These are phyloP conservation scores for Colletotrichum gigasporum DNA, from an alignment of 2,329 filamentous ascomycete species.

Conservation along the genomic window DNA sequence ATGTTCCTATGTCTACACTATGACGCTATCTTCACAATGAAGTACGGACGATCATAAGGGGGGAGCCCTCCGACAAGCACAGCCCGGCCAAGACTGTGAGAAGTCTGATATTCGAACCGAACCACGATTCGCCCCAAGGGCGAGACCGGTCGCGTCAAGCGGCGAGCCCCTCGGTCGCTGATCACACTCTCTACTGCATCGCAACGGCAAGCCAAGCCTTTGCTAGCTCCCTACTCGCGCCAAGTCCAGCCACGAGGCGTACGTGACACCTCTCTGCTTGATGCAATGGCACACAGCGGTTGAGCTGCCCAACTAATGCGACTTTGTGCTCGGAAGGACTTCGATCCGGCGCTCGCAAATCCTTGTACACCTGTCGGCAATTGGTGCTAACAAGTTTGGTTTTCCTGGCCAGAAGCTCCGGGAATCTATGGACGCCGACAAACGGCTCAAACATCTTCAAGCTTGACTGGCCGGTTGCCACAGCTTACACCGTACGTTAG, in stretches of 20 bases:
- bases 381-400: neutral
- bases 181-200: neutral
- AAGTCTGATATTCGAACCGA: neutral
- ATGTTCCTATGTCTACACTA: neutral
- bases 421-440: neutral
- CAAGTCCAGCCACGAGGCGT: neutral
- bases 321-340: neutral
- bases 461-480: too few relatives aligned
- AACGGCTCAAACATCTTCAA: too few relatives aligned
- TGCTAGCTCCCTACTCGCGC: neutral
- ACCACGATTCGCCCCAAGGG: neutral
- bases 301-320: neutral
- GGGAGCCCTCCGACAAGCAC: conserved; percentile 14
- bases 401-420: neutral
- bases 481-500: too few relatives aligned
- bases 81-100: conserved; percentile 21
- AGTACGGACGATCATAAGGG: neutral
- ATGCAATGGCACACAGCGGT: neutral
- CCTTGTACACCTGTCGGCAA: conserved; percentile 3
- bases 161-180: neutral
- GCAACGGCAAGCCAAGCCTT: conserved; percentile 1
- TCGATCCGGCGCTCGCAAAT: neutral
- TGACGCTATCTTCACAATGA: neutral
- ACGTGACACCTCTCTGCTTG: neutral
- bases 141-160: conserved; percentile 12